Evolutionary conservation across 2,329 filamentous ascomycete species (phyloP).

Genomic region (Aspergillus pseudoviridinutans): DNA sequence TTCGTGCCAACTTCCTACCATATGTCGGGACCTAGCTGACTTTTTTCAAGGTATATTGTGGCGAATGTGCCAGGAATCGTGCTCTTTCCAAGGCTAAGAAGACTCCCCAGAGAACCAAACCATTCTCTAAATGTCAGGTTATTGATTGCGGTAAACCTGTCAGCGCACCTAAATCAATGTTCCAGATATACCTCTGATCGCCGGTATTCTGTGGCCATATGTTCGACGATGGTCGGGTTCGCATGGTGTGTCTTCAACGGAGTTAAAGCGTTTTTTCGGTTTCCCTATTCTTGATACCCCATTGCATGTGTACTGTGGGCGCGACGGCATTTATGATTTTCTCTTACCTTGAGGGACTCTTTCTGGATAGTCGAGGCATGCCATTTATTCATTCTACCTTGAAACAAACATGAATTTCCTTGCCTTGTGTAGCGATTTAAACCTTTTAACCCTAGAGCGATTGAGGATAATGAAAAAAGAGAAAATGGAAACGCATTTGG

Average conservation of each 20-base stretch:
- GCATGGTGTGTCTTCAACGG: slow-evolving; percentile 4
- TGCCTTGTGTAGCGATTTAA: not conserved
- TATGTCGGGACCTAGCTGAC: slow-evolving; percentile 4
- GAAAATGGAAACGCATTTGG: slow-evolving; percentile 7
- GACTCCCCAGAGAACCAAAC: slow-evolving; percentile 28
- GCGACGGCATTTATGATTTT: slow-evolving; percentile 1
- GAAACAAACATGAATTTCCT: not conserved
- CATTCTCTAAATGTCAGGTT: slow-evolving; percentile 44
- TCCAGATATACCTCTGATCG: slow-evolving; percentile 46
- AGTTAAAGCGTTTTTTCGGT: slow-evolving; percentile 12
- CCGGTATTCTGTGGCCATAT: slow-evolving; percentile 3
- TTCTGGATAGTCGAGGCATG: not conserved
- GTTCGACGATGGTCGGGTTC: slow-evolving; percentile 17
- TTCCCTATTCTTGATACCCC: slow-evolving; percentile 8
- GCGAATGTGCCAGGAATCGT: slow-evolving; percentile 43
- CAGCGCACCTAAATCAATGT: slow-evolving; percentile 38
- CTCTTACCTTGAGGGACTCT: not conserved
- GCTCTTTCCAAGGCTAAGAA: slow-evolving; percentile 34
- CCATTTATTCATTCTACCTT: not conserved
- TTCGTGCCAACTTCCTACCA: slow-evolving; percentile 45
- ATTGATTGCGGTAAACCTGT: slow-evolving; percentile 39
- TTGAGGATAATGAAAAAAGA: not conserved
- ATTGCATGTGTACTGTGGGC: slow-evolving; percentile 4
- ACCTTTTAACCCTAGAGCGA: not conserved
- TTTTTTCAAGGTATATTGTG: slow-evolving; percentile 44